Conservation (phyloP, 1,139 yeast genomes). For the Sugiyamaella castrensis region DNA sequence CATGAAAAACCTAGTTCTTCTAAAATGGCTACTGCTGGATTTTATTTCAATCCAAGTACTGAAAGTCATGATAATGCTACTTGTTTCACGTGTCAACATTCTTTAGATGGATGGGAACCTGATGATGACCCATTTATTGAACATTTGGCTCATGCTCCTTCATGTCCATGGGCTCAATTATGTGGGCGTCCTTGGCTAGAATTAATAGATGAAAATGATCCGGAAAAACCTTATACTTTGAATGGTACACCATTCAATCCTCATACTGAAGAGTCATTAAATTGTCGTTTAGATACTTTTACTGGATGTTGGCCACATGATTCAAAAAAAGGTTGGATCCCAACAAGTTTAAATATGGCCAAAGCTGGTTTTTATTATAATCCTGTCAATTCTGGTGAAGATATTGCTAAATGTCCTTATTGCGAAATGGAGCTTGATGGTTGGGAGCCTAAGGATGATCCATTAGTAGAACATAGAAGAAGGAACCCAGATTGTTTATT, state of each 20-base stretch:
- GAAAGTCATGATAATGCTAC: slow-evolving; percentile 48
- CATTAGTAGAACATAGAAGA: slow-evolving; percentile 42
- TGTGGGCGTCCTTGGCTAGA: slow-evolving; percentile 29
- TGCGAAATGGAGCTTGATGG: slow-evolving; percentile 67
- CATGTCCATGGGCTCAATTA: slow-evolving; percentile 46
- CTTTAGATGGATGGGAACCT: slow-evolving; percentile 40
- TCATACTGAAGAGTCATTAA: slow-evolving; percentile 37
- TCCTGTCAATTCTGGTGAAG: slow-evolving; percentile 60
- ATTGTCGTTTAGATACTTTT: slow-evolving; percentile 52
- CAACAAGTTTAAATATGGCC: slow-evolving; percentile 51
- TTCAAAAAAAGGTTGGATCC: slow-evolving; percentile 39
- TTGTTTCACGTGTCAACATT: slow-evolving; percentile 58
- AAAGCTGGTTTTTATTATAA: slow-evolving; percentile 67
- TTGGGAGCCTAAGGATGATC: slow-evolving; percentile 71
- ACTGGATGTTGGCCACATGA: slow-evolving; percentile 56
- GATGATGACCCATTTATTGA: slow-evolving; percentile 40
- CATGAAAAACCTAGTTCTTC: slow-evolving; percentile 31
- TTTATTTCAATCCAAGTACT: slow-evolving; percentile 57
- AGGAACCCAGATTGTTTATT: slow-evolving; percentile 53
- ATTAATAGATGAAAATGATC: slow-evolving; percentile 14
- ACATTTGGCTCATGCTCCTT: slow-evolving; percentile 48
- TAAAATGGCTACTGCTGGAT: slow-evolving; percentile 61
- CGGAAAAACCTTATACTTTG: slow-evolving; percentile 8
- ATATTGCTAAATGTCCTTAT: slow-evolving; percentile 66
- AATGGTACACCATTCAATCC: slow-evolving; percentile 38